Evolutionary conservation across 345 rosid genomes (phyloP), one percentile per base, ranked within the genome.

Genomic region (Mallotus nudiflorus): DNA sequence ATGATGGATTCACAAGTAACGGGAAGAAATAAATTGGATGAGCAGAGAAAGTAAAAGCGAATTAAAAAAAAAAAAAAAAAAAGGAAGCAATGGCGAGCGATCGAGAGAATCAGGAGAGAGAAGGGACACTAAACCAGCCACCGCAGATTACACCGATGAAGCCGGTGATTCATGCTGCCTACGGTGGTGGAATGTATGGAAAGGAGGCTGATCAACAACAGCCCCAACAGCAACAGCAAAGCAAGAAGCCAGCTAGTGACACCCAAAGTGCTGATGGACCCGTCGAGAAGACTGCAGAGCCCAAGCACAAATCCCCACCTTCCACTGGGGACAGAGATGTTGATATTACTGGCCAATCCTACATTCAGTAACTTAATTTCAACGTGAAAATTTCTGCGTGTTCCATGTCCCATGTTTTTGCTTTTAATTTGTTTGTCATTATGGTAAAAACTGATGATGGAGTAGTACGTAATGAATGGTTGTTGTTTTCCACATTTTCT

Each of bases 281-380:
- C 5, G 73, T 13, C 0, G 88, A 72, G 49, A n/a, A 62, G 57
- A 44, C 83, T 1, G 25, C 69, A n/a, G 51, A 71, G 72, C 88
- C 88, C 61, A 82, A 78, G 57, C 83, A 78, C 63, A 68, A 72
- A 69, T 83, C 84, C 5, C 90, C 89, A 4, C 87, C 89, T 24
- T 82, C 89, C 0, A 75, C 90, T 0, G 95, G 90, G 19, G 84
- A 89, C 69, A 73, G 88, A 24, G 93, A 85, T 40, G 59, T 81
- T 40, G 96, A 86, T 51, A 75, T 89, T 70, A 86, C 96, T 1
- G 96, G 93, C 66, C 85, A 84, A 46, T 86, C 91, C 66, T 91
- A 89, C 53, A 86, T 91, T 25, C 89, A 86, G 80, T 90, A 67
- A 57, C 40, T 59, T 37, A 39, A 4, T 39, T 39, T 4, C 9